Evolutionary conservation across 2,329 filamentous ascomycete genomes (phyloP).

Genomic region (Seiridium cupressi): DNA sequence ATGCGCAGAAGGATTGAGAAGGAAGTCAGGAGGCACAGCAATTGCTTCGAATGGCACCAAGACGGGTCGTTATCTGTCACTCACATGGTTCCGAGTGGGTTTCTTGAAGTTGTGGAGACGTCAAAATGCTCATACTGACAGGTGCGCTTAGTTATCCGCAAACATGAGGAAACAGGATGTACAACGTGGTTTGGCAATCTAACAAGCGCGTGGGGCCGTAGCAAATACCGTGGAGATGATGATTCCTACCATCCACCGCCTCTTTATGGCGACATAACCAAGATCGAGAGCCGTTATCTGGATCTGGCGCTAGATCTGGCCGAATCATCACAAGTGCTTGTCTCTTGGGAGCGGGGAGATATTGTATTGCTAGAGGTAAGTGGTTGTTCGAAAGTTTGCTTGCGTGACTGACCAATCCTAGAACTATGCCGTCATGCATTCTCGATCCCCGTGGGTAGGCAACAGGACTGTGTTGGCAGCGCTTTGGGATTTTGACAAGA

Average conservation of each 20-base stretch:
- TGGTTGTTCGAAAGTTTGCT: background rate
- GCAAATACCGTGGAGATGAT: conserved; percentile 27
- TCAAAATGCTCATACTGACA: background rate
- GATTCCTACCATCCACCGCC: conserved; percentile 32
- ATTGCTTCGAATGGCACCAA: conserved; percentile 30
- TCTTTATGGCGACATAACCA: conserved; percentile 25
- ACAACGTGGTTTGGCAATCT: conserved; percentile 32
- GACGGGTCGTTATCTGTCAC: conserved; percentile 32
- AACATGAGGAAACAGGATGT: conserved; percentile 23
- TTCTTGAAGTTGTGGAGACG: background rate
- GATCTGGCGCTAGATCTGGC: conserved; percentile 26
- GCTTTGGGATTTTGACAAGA: conserved; percentile 22
- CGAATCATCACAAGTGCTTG: conserved; percentile 20
- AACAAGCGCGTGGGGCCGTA: conserved; percentile 33
- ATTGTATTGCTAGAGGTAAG: conserved; percentile 29
- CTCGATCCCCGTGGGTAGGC: conserved; percentile 27
- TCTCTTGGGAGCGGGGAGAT: conserved; percentile 28
- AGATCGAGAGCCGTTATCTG: conserved; percentile 25
- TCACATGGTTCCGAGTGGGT: conserved; percentile 27
- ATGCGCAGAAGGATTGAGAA: conserved; percentile 25
- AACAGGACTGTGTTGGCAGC: conserved; percentile 28
- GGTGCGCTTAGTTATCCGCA: conserved; percentile 20
- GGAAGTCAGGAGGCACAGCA: conserved; percentile 31
- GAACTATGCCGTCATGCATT: conserved; percentile 33
- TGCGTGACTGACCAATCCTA: conserved; percentile 9